These are phyloP conservation scores for Fonsecaea erecta DNA, from an alignment of 2,329 filamentous ascomycete species.

Conservation along the genomic window DNA sequence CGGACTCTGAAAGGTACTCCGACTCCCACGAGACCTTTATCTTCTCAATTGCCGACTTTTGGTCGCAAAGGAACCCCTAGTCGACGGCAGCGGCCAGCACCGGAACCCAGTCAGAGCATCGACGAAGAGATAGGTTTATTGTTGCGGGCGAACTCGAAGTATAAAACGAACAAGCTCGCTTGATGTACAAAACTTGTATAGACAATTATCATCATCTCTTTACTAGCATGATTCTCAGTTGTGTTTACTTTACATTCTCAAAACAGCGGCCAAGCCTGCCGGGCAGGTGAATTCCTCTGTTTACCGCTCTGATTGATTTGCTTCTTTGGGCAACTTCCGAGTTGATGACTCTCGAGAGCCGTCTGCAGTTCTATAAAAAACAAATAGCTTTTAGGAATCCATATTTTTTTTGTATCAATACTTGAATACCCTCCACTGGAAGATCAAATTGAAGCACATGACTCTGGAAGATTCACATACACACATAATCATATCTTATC, in stretches of 20 bases:
- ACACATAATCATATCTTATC: slow-evolving; percentile 22
- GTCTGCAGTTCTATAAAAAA: no score
- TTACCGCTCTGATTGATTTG: no score
- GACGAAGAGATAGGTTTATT: slow-evolving; percentile 23
- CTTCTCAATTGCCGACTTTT: slow-evolving; percentile 20
- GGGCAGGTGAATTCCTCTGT: no score
- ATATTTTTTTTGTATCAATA: no score
- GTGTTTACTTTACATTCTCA: neutral
- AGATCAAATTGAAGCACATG: no score
- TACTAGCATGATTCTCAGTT: neutral
- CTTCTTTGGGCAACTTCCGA: no score
- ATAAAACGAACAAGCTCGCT: slow-evolving; percentile 6
- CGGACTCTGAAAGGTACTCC: neutral
- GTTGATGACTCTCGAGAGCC: no score
- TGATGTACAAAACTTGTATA: slow-evolving; percentile 25
- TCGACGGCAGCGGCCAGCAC: slow-evolving; percentile 7
- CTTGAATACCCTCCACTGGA: no score
- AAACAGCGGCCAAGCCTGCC: no score
- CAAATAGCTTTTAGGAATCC: no score
- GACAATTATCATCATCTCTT: neutral
- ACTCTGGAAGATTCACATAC: no score
- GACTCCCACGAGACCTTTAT: neutral
- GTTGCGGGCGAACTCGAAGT: slow-evolving; percentile 12
- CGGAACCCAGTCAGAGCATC: slow-evolving; percentile 25
- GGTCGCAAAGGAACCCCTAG: neutral